A percentile compares a stretch with the other conserved stretches of the same genome.
Evolutionary conservation across 2,329 filamentous ascomycete genomes (phyloP).

Genomic region (Diaporthe ampelina): DNA sequence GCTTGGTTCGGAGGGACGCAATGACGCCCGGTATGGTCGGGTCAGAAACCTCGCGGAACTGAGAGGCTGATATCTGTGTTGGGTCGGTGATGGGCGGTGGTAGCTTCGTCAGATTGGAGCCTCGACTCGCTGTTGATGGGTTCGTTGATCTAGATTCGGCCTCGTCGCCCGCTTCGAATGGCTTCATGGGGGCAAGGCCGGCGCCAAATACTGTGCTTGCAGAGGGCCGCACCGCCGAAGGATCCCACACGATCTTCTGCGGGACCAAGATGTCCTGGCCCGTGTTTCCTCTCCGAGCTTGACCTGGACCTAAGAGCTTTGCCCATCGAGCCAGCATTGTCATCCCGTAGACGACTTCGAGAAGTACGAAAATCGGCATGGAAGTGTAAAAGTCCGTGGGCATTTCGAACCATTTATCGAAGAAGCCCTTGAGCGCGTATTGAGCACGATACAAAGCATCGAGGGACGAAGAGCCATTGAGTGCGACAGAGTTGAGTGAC

Average conservation of each 20-base stretch:
- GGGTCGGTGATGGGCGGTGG: slow-evolving; percentile 32
- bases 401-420: slow-evolving; percentile 62
- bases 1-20: slow-evolving; percentile 55
- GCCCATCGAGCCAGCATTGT: slow-evolving; percentile 66
- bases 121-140: neutral
- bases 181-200: slow-evolving; percentile 9
- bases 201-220: slow-evolving; percentile 3
- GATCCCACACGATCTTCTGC: slow-evolving; percentile 39
- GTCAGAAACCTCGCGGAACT: slow-evolving; percentile 51
- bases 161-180: neutral
- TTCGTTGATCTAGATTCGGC: neutral
- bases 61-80: slow-evolving; percentile 36
- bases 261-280: slow-evolving; percentile 29
- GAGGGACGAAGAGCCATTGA: slow-evolving; percentile 56
- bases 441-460: slow-evolving; percentile 65
- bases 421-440: slow-evolving; percentile 62
- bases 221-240: slow-evolving; percentile 32
- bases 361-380: slow-evolving; percentile 60
- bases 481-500: slow-evolving; percentile 51
- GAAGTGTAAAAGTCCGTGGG: slow-evolving; percentile 59
- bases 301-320: slow-evolving; percentile 58
- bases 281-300: slow-evolving; percentile 29
- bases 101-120: neutral
- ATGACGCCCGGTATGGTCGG: slow-evolving; percentile 57
- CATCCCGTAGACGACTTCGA: slow-evolving; percentile 64